Evolutionary conservation across 2,329 filamentous ascomycete species (phyloP).

Genomic region (Epichloe hybrida): DNA sequence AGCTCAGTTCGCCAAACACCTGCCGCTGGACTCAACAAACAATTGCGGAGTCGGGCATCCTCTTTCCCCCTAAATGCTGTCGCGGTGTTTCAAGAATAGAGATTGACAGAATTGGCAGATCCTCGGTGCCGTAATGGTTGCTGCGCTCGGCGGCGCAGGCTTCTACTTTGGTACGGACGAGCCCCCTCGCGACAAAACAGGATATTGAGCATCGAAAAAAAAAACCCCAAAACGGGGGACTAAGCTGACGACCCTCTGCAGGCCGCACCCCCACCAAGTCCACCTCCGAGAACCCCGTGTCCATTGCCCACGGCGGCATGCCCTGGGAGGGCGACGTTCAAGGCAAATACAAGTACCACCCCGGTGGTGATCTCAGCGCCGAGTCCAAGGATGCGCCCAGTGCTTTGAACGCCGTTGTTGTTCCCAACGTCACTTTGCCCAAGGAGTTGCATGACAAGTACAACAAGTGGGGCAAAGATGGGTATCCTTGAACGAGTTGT

Average conservation of each 20-base stretch:
- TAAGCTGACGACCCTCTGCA: slow-evolving; percentile 15
- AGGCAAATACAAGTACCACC: slow-evolving; percentile 68
- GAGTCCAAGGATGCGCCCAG: slow-evolving; percentile 81
- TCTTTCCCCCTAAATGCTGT: too few species aligned
- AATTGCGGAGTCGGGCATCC: too few species aligned
- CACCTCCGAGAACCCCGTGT: slow-evolving; percentile 67
- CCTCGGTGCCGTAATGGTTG: slow-evolving; percentile 80
- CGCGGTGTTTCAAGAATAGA: not conserved
- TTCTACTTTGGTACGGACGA: slow-evolving; percentile 65
- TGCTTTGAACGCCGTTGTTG: slow-evolving; percentile 85
- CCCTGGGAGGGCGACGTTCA: slow-evolving; percentile 69
- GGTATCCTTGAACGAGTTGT: slow-evolving; percentile 44
- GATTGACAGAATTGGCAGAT: slow-evolving; percentile 40
- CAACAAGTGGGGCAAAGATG: slow-evolving; percentile 99
- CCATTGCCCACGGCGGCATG: slow-evolving; percentile 65
- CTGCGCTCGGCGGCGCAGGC: slow-evolving; percentile 75
- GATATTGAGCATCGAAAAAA: too few species aligned
- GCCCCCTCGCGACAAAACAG: not conserved
- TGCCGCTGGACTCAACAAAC: not conserved
- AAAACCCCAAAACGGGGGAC: too few species aligned
- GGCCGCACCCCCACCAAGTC: slow-evolving; percentile 76
- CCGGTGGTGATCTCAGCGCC: slow-evolving; percentile 65
- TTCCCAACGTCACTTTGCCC: slow-evolving; percentile 86
- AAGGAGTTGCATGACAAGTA: slow-evolving; percentile 90
- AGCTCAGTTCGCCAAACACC: not conserved